Evolutionary conservation across 441 rosid genomes (phyloP), one percentile per base, ranked within the genome.

Genomic region (Adansonia madagascariensis): DNA sequence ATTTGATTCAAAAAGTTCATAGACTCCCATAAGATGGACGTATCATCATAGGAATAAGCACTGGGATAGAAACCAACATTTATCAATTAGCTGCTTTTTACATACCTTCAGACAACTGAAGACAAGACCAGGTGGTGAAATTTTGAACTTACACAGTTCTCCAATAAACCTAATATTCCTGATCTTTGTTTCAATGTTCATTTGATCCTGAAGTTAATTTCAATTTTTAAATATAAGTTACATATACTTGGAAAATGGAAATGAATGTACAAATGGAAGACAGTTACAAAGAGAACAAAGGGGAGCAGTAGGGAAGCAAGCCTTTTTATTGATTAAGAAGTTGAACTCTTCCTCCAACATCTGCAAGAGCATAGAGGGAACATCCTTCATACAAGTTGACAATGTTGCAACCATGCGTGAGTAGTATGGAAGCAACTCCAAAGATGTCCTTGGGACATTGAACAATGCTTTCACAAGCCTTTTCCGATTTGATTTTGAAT

Each of bases 321-420:
- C 99, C 98, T 97, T 97, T 87, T 95, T 97, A 84, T 92, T 94
- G 67, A 95, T 92, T 77, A 97, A 88, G 86, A 88, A 92, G 84
- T 95, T 95, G 86, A 97, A 97, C 85, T 97, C 99, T 81, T 97
- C 99, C 88, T 97, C 99, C 88, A 97, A 80, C 97, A 92, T 86
- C 86, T 93, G 99, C 77, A 95, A 82, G 76, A 97, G 94, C 89
- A 91, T 91, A 72, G 93, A 80, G 59, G 98, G 89, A 75, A 94
- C 89, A 85, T 94, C 99, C 88, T 93, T 96, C 97, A 94, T 92
- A 82, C 98, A 96, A 49, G 97, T 91, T 81, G 98, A 90, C 69
- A 96, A 83, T 59, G 98, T 94, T 50, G 98, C 96, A 81, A 93
- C 95, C 99, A 96, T 89, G 75, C 98, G 94, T 5, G 99, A 94